Base-by-base conservation (phyloP, 2,329 filamentous ascomycete genomes). In the Claviceps sp. region DNA sequence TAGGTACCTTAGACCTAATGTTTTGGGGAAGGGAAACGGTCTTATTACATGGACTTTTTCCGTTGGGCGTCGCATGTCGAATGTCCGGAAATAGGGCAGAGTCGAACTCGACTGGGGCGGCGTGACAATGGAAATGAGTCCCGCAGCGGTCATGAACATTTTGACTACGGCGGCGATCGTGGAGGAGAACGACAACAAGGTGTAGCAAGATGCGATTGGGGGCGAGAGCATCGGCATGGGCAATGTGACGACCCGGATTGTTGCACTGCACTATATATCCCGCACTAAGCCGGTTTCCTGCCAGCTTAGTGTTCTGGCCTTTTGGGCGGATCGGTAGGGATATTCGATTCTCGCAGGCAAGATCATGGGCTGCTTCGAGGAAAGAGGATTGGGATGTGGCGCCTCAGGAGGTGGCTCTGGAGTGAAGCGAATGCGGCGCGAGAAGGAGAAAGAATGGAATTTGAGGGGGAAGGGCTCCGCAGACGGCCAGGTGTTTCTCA, bases 21-120 rank as follows among this genome's bases (percentile, higher is more conserved):
- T 24, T 24, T 7, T 26, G 26, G 7, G 26, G 7, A 26, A 26
- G 7, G 26, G 26, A 26, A 26, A 26, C 26, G 26, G 26, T 26
- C 26, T 26, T 4, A 3, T 18, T 24, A 8, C 26, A 8, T 34
- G 30, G 30, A 11, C 30, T 11, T 34, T 34, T 11, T 34, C 30
- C 4, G 30, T 34, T 11, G 9, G 4, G 30, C 9, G 30, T 34
- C 30, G 81, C 43, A 75, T 76, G 59, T 70, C 84, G 50, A 71
- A 77, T 52, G 75, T 84, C 45, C 75, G 78, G 55, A 74, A 76
- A 62, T 83, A 78, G 8, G 81, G 81, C 55, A 77, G 75, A 54
- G 75, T 81, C 2, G 77, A 82, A 63, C 66, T 84, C 34, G 74
- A 76, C 63, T 84, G 79, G 78, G 81, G 81, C 48, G 79, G 80